Percentiles rank a stretch among this genome's conserved stretches.
These are phyloP conservation scores for Fusarium anthophilum DNA, from an alignment of 2,329 filamentous ascomycete species.

Conservation along the genomic window DNA sequence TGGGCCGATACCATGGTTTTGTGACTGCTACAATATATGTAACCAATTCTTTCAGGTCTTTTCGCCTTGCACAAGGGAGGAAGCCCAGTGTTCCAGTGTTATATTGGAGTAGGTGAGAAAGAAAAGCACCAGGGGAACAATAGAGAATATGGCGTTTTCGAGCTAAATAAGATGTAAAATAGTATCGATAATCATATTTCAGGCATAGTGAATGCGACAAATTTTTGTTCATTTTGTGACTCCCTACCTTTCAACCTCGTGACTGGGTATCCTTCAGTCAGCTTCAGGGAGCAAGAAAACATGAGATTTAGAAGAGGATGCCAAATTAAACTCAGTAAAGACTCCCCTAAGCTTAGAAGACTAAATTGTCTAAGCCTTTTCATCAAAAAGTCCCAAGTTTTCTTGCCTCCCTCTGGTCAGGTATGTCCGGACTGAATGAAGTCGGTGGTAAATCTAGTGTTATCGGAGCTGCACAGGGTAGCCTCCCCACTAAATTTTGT, in stretches of 20 bases:
- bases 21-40: not conserved
- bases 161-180: fast-evolving
- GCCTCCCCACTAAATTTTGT: constrained; percentile 27
- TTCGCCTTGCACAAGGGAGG: not conserved
- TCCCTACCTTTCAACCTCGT: not conserved
- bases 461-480: not conserved
- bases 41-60: not conserved
- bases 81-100: not conserved
- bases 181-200: not conserved
- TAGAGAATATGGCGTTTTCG: not conserved
- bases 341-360: no score
- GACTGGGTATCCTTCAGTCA: not conserved
- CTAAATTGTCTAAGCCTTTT: not conserved
- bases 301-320: not conserved
- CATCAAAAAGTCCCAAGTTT: not conserved
- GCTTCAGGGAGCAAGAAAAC: not conserved
- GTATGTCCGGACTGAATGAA: not conserved
- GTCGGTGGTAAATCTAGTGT: not conserved
- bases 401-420: not conserved
- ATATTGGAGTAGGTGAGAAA: not conserved
- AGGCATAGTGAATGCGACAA: not conserved
- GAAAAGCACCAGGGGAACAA: not conserved
- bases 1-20: not conserved
- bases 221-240: no score
- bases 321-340: not conserved